Base-by-base conservation (phyloP, 148 eudicot genomes). In the Linanthus parryae region DNA sequence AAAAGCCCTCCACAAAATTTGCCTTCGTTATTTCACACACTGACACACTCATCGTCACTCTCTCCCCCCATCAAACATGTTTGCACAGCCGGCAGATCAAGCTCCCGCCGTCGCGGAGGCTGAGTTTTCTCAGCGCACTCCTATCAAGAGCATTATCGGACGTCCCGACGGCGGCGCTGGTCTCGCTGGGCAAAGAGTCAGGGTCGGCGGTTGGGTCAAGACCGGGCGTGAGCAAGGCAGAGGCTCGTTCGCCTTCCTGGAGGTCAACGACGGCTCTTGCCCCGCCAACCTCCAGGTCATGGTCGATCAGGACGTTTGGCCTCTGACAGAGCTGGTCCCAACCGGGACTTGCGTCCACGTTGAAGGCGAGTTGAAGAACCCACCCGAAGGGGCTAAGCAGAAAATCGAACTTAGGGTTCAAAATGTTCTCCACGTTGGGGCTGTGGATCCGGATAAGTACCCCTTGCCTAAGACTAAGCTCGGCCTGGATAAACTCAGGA, bases 141-240 rank as follows among this genome's bases (percentile, higher is more conserved):
- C 58, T 13, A 87, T 87, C 71, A 56, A 59, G 2, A 40, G 65
- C 38, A 92, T 92, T 59, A 52, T 92, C 7, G 8, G n/a, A 8
- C 40, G 55, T 5, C 26, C 39, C 26, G 90, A 92, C 65, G 83
- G 78, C 52, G 98, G 98, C 55, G 72, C 79, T 19, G 81, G 75
- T 0, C 58, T 92, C 1, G 75, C 94, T 50, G 94, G 96, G 18
- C 64, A 70, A 52, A 56, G 17, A 0, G 81, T 75, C 3, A 52
- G 71, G 8, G 71, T 92, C 45, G 88, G 87, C 1, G 98, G 98
- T 0, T 92, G 96, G 98, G 98, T 92, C 8, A 88, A 88, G 47
- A 84, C 94, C 0, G 98, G 98, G 6, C 60, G 98, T 0, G 81
- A 81, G 56, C 94, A 82, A 52, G 88, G 87, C 1, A 79, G 84